Conservation (phyloP, 2,329 filamentous ascomycete species). For the Diaporthe sp. region DNA sequence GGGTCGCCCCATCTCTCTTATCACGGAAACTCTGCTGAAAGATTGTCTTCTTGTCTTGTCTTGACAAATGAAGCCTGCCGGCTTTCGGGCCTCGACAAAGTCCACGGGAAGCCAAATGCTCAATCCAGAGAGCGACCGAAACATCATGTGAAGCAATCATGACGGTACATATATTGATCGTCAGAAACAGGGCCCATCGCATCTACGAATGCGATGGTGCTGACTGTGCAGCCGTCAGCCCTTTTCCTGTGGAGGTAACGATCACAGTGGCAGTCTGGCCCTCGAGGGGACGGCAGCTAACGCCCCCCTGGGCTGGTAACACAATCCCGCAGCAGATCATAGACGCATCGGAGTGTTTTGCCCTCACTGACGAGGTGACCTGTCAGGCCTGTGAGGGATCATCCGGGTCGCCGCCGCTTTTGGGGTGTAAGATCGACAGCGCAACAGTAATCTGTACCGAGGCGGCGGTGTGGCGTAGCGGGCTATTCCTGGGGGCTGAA, state of each 20-base stretch:
- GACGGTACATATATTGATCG: constrained; percentile 5
- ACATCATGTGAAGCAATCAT: constrained; percentile 27
- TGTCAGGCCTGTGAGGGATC: constrained; percentile 4
- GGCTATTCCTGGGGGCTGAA: constrained; percentile 15
- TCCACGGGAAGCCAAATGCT: constrained; percentile 7
- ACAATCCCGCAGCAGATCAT: constrained; percentile 15
- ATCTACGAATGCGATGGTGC: not conserved
- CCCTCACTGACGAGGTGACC: not conserved
- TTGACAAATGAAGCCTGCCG: constrained; percentile 1
- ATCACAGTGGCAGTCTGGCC: constrained; percentile 5
- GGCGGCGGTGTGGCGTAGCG: constrained; percentile 32
- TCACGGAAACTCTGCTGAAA: not conserved
- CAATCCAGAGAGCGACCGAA: not conserved
- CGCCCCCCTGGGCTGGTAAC: not conserved
- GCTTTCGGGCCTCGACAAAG: constrained; percentile 17
- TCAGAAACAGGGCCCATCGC: constrained; percentile 11
- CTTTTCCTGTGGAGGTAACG: constrained; percentile 19
- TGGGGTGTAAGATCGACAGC: constrained; percentile 4
- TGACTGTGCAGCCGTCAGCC: constrained; percentile 23
- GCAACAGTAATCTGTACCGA: constrained; percentile 13
- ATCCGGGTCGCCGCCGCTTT: constrained; percentile 7
- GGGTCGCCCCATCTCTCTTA: constrained; percentile 4
- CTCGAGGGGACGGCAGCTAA: not conserved
- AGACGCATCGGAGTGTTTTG: not conserved
- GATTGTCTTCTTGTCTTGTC: not conserved